Percentiles rank a stretch among this genome's conserved stretches.
phyloP scores from a whole-genome alignment of 352 stramenopile species.

The Phytophthora pisi region DNA sequence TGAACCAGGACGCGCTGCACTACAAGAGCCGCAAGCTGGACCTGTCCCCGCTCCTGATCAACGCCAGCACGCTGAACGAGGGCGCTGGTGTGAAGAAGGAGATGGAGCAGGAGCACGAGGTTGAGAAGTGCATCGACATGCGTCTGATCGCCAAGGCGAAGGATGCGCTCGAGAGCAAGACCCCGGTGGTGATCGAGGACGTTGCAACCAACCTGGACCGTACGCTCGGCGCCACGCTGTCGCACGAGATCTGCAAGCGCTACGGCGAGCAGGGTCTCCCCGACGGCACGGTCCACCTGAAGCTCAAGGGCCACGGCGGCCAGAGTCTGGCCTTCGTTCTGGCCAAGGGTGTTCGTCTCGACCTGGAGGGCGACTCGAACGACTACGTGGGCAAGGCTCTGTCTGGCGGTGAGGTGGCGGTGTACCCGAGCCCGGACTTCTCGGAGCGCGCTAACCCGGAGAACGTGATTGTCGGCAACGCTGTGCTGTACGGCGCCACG shows the following conservation, averaged over 20 bases:
- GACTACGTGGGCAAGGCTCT: conserved; percentile 97
- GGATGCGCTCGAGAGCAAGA: conserved; percentile 84
- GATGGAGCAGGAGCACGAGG: conserved; percentile 88
- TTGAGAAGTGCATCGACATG: conserved; percentile 93
- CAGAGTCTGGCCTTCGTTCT: conserved; percentile 95
- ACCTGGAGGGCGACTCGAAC: conserved; percentile 94
- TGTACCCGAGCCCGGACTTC: conserved; percentile 81
- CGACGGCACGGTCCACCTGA: conserved; percentile 94
- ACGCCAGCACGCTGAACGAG: conserved; percentile 93
- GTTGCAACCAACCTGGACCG: conserved; percentile 93
- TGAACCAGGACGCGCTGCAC: conserved; percentile 76
- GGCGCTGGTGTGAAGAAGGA: conserved; percentile 82
- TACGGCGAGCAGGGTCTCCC: conserved; percentile 92
- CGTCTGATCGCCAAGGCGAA: conserved; percentile 89
- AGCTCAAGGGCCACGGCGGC: conserved; percentile 93
- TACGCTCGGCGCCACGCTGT: conserved; percentile 95
- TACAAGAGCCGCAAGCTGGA: conserved; percentile 89
- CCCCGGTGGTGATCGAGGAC: conserved; percentile 62
- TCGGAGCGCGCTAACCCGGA: conserved; percentile 69
- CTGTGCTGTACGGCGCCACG: conserved; percentile 95
- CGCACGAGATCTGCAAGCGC: conserved; percentile 93
- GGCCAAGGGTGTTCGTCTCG: conserved; percentile 93
- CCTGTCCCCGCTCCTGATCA: conserved; percentile 93
- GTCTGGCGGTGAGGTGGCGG: conserved; percentile 92
- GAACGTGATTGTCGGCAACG: conserved; percentile 96